phyloP scores from a whole-genome alignment of 768 basidiomycete genomes.

The Tylopilus balloui region DNA sequence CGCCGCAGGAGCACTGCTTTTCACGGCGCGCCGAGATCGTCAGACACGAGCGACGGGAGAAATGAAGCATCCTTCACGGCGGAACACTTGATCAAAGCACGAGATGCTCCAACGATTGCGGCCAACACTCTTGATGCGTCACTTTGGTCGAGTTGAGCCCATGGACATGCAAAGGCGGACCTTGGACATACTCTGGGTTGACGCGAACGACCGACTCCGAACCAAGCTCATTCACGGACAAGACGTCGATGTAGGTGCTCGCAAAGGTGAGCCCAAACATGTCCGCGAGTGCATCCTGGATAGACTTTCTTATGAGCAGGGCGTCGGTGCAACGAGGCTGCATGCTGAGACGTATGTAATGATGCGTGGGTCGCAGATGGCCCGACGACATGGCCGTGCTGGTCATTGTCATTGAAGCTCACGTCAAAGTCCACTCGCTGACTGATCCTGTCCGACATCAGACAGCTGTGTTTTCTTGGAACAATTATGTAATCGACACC shows the following conservation, averaged over 20 bases:
- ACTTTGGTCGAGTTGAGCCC: slow-evolving; percentile 10
- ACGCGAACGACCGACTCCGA: slow-evolving; percentile 25
- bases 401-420: too few species aligned
- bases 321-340: slow-evolving; percentile 33
- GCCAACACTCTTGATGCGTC: slow-evolving; percentile 24
- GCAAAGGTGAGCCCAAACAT: slow-evolving; percentile 53
- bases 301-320: slow-evolving; percentile 46
- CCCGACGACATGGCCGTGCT: not conserved
- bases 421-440: too few species aligned
- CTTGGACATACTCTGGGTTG: slow-evolving; percentile 14
- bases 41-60: slow-evolving; percentile 28
- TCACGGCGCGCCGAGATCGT: slow-evolving; percentile 4
- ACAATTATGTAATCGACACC: slow-evolving; percentile 24
- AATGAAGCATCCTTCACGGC: slow-evolving; percentile 27
- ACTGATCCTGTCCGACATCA: not conserved
- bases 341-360: slow-evolving; percentile 24
- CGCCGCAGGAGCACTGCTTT: slow-evolving; percentile 1
- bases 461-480: not conserved
- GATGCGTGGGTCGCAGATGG: slow-evolving; percentile 21
- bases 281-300: slow-evolving; percentile 53
- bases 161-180: not conserved
- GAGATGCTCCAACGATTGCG: slow-evolving; percentile 22
- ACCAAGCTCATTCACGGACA: slow-evolving; percentile 40
- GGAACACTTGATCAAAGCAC: slow-evolving; percentile 23
- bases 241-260: slow-evolving; percentile 52